Base-by-base conservation (phyloP, 2,329 filamentous ascomycete species). In the Chrysoporthe deuterocubensis region DNA sequence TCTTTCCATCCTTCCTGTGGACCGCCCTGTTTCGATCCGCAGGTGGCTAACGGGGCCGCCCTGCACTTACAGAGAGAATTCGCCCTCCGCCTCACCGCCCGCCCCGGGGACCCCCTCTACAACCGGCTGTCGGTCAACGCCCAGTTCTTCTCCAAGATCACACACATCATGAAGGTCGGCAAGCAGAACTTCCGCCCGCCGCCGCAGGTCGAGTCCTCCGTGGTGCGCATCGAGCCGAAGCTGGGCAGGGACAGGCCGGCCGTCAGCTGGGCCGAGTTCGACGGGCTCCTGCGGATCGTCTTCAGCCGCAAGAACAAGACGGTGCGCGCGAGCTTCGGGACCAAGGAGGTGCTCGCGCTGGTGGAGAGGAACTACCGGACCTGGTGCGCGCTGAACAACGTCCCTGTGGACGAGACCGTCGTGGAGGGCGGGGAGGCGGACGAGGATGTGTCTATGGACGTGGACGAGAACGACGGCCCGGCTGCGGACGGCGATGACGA, bases 131-230 rank as follows among this genome's bases (percentile, higher is more conserved):
- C 89, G 1, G 95, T 97, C 68, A 98, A 98, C 75, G 93, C 92
- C 21, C 95, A 98, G 77, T 97, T 98, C 85, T 97, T 83, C 78
- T 92, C 84, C 69, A 84, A 83, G 69, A 84, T 85, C 74, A 83
- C 82, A n/a, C 83, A 86, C 78, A 89, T 97, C 73, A 93, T 97
- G 90, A 97, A 97, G 81, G 95, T 98, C 58, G 94, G 94, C 71
- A 92, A 91, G 80, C 96, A 96, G 80, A 98, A 98, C 82, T 99
- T 98, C 86, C 93, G 93, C 70, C 96, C 96, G 0, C 95, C 96
- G 0, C 96, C 96, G 9, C 88, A 93, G 75, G 96, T 99, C 67
- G 96, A 99, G 80, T 93, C 89, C 8, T 94, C 91, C 67, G 94
- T 97, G 7, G 94, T 97, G 60, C 87, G 94, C 69, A 91, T 97